Conservation (phyloP, 2,329 filamentous ascomycete genomes). For the Diaporthe capsici region DNA sequence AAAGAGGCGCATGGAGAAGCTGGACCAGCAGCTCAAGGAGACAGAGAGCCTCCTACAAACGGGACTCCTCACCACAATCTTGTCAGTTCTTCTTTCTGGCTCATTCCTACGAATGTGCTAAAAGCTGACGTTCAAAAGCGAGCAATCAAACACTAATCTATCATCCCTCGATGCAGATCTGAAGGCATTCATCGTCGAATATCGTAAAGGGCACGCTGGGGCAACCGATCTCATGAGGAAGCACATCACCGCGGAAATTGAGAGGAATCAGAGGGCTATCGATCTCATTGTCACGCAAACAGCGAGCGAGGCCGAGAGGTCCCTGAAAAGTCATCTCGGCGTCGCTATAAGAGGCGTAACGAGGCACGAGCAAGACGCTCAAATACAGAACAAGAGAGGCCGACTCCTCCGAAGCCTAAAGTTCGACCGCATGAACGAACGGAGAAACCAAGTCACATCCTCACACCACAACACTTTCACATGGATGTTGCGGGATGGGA, state of each 20-base stretch:
- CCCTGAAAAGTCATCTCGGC: background rate
- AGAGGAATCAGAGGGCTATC: background rate
- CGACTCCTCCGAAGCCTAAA: background rate
- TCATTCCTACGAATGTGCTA: too few species aligned
- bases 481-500: background rate
- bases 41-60: too few species aligned
- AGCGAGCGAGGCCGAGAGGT: background rate
- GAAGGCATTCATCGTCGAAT: background rate
- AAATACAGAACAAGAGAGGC: background rate
- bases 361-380: background rate
- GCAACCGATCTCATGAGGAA: background rate
- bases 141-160: too few species aligned
- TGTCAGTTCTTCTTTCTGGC: too few species aligned
- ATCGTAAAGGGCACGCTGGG: background rate
- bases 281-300: background rate
- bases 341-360: background rate
- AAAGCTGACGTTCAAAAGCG: too few species aligned
- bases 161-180: background rate
- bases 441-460: background rate
- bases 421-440: background rate
- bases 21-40: too few species aligned
- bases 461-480: background rate
- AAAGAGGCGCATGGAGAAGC: too few species aligned
- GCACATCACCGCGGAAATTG: background rate
- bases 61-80: too few species aligned